phyloP scores from a whole-genome alignment of 805 yeast genomes.

The Candida krabiensis region DNA sequence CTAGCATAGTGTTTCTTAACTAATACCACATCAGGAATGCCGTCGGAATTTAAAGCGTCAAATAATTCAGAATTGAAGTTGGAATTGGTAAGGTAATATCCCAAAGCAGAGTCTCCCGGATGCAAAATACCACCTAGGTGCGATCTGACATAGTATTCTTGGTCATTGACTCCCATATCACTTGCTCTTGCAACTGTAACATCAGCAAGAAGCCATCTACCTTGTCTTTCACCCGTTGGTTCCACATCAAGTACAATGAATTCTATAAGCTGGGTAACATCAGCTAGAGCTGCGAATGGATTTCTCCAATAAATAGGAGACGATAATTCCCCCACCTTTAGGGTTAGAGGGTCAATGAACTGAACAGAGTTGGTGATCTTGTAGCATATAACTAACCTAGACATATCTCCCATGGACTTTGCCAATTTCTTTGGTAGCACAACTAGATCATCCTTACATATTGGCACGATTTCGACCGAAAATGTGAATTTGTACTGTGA shows the following conservation, averaged over 20 bases:
- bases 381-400: slow-evolving; percentile 80
- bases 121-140: slow-evolving; percentile 94
- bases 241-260: slow-evolving; percentile 93
- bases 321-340: slow-evolving; percentile 73
- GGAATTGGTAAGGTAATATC: slow-evolving; percentile 81
- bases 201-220: slow-evolving; percentile 84
- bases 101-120: slow-evolving; percentile 95
- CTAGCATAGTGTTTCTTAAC: slow-evolving; percentile 89
- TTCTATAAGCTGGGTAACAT: slow-evolving; percentile 74
- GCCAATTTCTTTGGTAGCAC: slow-evolving; percentile 89
- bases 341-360: slow-evolving; percentile 80
- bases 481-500: slow-evolving; percentile 87
- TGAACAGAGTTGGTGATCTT: slow-evolving; percentile 82
- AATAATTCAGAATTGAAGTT: slow-evolving; percentile 87
- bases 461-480: slow-evolving; percentile 92
- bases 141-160: slow-evolving; percentile 78
- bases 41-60: slow-evolving; percentile 64
- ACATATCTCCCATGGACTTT: slow-evolving; percentile 74
- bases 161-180: slow-evolving; percentile 86
- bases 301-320: slow-evolving; percentile 77
- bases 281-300: slow-evolving; percentile 77
- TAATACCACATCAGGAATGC: slow-evolving; percentile 79
- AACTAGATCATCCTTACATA: slow-evolving; percentile 95
- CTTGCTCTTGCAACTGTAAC: slow-evolving; percentile 85
- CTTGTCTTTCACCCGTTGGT: slow-evolving; percentile 77